Evolutionary conservation across 768 basidiomycete genomes (phyloP).

Genomic region (Chalciporus sphaerocephalus): DNA sequence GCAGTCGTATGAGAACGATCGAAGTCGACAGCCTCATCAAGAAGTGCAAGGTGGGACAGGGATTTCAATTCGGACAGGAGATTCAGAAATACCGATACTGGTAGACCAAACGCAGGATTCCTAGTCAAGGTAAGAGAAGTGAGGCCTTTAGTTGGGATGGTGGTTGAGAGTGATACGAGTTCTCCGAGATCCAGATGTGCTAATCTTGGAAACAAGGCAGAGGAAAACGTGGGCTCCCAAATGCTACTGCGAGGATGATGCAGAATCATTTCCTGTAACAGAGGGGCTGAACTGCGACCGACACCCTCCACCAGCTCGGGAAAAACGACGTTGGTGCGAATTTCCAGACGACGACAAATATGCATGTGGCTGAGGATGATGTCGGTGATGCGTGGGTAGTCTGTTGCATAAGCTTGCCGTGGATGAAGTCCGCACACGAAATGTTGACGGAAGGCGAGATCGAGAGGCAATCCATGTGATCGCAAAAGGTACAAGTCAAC

Average conservation of each 20-base stretch:
- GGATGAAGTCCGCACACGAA: slow-evolving; percentile 17
- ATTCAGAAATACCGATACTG: slow-evolving; percentile 17
- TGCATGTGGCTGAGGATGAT: slow-evolving; percentile 29
- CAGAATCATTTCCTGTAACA: slow-evolving; percentile 24
- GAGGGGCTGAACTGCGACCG: slow-evolving; percentile 18
- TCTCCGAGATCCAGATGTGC: slow-evolving; percentile 21
- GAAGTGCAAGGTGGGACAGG: slow-evolving; percentile 22
- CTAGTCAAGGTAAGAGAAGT: slow-evolving; percentile 25
- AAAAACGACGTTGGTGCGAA: slow-evolving; percentile 22
- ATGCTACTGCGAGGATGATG: slow-evolving; percentile 17
- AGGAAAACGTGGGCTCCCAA: slow-evolving; percentile 11
- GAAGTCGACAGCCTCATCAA: slow-evolving; percentile 29
- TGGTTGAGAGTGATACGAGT: slow-evolving; percentile 14
- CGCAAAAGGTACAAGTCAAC: slow-evolving; percentile 26
- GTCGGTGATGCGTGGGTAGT: slow-evolving; percentile 20
- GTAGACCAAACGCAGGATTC: slow-evolving; percentile 19
- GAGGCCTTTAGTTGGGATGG: slow-evolving; percentile 16
- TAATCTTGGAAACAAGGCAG: slow-evolving; percentile 21
- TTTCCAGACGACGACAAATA: slow-evolving; percentile 24
- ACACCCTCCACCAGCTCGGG: slow-evolving; percentile 25
- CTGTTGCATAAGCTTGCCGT: slow-evolving; percentile 16
- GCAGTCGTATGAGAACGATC: slow-evolving; percentile 8
- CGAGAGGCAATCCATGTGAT: slow-evolving; percentile 23
- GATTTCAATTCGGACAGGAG: slow-evolving; percentile 20
- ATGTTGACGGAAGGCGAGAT: slow-evolving; percentile 21